Base-by-base conservation (phyloP, 768 basidiomycete genomes). In the Pleurotus pulmonarius region DNA sequence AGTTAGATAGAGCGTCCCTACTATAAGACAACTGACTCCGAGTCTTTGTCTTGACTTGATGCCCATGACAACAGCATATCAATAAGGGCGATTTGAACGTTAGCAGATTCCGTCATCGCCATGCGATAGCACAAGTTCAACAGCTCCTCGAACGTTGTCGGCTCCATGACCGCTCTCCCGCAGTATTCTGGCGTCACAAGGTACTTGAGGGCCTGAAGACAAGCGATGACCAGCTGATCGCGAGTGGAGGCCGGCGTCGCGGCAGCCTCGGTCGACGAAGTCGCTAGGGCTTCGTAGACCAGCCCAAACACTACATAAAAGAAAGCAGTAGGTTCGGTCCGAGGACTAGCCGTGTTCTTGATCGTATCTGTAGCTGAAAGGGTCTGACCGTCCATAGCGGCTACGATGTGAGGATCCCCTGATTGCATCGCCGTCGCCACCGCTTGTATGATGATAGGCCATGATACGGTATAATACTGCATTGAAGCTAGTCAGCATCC, bases 301-400 rank as follows among this genome's bases (percentile, higher is more conserved):
- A 98, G 81, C 9, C 96, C 95, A 66, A 96, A 98, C 4, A 97
- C 67, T 9, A 92, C 81, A 71, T 87, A 94, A 73, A 98, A 99
- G 70, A 92, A 85, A 9, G 85, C 78, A 0, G 87, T 79, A 2
- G 93, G 90, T 56, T 92, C 90, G 12, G 78, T 73, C 4, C 79
- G 70, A 13, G 70, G 65, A 5, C 64, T 63, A 4, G 65, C 68
- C 1, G 65, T 60, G 3, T 67, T 58, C 0, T 70, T 49, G 20
- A 56, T 55, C 38, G 65, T 58, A 1, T 68, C 61, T n/a, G 63
- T 62, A 11, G 29, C 29, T 34, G 29, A 34, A 7, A 61, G 43
- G 62, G 87, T 86, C 61, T 78, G 76, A 0, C 92, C 94, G 65
- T 94, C 87, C 80, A 98, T 90, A 0, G 94, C 91, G 1, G 84